Evolutionary conservation across 2,329 filamentous ascomycete genomes (phyloP), one percentile per base, ranked within the genome.

Genomic region (Fusarium graminum): DNA sequence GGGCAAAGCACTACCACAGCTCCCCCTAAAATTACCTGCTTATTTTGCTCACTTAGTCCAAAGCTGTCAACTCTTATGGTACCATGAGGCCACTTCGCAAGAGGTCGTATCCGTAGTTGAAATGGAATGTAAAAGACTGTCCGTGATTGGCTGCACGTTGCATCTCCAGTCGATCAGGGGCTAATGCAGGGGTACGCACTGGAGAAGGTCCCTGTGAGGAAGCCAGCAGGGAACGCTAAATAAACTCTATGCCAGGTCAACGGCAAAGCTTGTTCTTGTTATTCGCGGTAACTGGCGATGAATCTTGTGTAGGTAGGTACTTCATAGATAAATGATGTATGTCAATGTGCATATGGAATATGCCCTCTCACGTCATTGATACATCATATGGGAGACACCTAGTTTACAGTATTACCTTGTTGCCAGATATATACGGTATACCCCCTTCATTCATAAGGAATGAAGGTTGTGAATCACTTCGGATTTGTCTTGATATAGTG

Each of bases 181-280:
- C 65, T 68, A 67, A 42, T 42, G 64, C 59, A 60, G 38, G 32
- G 45, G 46, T 16, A 26, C 28, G 50, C 56, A 45, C 57, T 63
- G 19, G 46, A 30, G 19, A 19, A 22, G 32, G 42, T 45, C 52
- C 53, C 39, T 41, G 17, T 39, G 25, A 39, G 36, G 42, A 7
- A 29, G 28, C 32, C 30, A 59, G 17, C 47, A 12, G 12, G 47
- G 43, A 26, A 28, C 46, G 36, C 46, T 36, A 45, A 51, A 50
- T 26, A 60, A 55, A 50, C 46, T 60, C 36, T 60, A 47, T 45
- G 39, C 12, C 39, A 59, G 40, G 57, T 8, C 34, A 29, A 53
- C 28, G 17, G 32, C 14, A n/a, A 28, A 39, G 34, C 34, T 36
- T 36, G 34, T 36, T 36, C n/a, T 36, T 16, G 16, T 36, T 9